These are phyloP conservation scores for Cyclostephanos tholiformis DNA, from an alignment of 108 stramenopile species.

Conservation along the genomic window DNA sequence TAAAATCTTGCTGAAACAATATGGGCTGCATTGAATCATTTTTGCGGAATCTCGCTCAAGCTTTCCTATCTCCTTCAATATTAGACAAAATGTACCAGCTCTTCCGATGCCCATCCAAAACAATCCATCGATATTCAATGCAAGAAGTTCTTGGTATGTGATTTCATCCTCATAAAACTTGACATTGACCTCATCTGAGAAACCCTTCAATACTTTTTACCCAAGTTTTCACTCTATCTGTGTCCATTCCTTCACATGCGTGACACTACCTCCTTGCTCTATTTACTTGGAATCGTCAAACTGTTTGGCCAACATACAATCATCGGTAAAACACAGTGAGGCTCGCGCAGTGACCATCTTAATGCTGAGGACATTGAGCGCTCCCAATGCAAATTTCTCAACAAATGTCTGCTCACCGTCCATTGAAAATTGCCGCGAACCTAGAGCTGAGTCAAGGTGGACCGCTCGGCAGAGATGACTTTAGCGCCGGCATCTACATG, in stretches of 20 bases:
- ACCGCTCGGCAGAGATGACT: not conserved
- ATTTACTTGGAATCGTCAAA: slow-evolving; percentile 22
- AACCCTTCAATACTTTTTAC: too few relatives aligned
- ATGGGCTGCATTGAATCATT: slow-evolving; percentile 44
- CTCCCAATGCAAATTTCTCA: slow-evolving; percentile 17
- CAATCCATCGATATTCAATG: too few relatives aligned
- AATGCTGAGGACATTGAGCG: slow-evolving; percentile 46
- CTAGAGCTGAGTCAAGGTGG: too few relatives aligned
- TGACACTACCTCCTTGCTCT: too few relatives aligned
- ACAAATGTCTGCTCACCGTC: slow-evolving; percentile 36
- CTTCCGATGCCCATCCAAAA: too few relatives aligned
- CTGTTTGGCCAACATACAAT: slow-evolving; percentile 22
- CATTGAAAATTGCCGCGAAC: slow-evolving; percentile 27
- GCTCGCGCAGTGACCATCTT: slow-evolving; percentile 34
- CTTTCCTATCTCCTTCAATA: too few relatives aligned
- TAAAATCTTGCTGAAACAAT: slow-evolving; percentile 44
- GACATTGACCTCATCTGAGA: too few relatives aligned
- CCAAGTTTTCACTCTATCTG: too few relatives aligned
- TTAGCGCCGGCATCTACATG: slow-evolving; percentile 16
- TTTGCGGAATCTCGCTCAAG: slow-evolving; percentile 20
- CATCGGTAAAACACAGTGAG: slow-evolving; percentile 25
- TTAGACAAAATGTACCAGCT: too few relatives aligned
- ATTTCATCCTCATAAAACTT: too few relatives aligned
- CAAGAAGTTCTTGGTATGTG: too few relatives aligned
- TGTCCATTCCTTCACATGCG: too few relatives aligned